These are phyloP conservation scores for Golubevia pallescens DNA, from an alignment of 1,284 basidiomycete genomes.

Conservation along the genomic window DNA sequence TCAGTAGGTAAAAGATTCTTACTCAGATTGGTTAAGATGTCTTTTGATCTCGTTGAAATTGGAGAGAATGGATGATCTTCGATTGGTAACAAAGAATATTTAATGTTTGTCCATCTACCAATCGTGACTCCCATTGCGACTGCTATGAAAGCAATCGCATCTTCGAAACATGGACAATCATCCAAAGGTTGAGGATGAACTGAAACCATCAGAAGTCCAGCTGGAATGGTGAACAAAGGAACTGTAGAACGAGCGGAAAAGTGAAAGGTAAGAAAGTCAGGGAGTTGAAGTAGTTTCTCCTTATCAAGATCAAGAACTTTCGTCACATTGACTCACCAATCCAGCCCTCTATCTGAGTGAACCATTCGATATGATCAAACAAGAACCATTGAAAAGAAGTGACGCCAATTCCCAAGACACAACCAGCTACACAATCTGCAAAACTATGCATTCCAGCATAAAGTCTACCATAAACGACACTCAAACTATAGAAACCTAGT, in stretches of 20 bases:
- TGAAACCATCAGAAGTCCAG: constrained; percentile 76
- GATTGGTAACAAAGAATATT: no score
- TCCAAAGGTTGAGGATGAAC: constrained; percentile 84
- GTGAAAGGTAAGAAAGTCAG: neutral
- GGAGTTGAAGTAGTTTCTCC: neutral
- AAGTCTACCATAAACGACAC: constrained; percentile 84
- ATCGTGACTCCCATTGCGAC: constrained; percentile 87
- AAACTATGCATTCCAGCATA: constrained; percentile 70
- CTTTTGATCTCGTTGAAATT: neutral
- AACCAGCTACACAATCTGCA: constrained; percentile 59
- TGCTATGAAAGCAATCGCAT: constrained; percentile 88
- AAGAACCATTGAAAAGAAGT: constrained; percentile 66
- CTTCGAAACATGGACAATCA: constrained; percentile 97
- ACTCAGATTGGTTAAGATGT: neutral
- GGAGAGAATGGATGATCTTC: neutral
- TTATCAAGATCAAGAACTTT: neutral
- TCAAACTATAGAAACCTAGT: constrained; percentile 73
- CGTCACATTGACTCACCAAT: constrained; percentile 65
- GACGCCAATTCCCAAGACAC: constrained; percentile 44
- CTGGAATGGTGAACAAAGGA: constrained; percentile 73
- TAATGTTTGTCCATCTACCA: no score
- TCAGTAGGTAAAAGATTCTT: neutral
- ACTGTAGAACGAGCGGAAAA: constrained; percentile 66
- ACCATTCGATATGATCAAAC: constrained; percentile 62
- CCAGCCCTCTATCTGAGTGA: constrained; percentile 70